phyloP scores from a whole-genome alignment of 2,329 filamentous ascomycete species.

The Paraphoma sp. region DNA sequence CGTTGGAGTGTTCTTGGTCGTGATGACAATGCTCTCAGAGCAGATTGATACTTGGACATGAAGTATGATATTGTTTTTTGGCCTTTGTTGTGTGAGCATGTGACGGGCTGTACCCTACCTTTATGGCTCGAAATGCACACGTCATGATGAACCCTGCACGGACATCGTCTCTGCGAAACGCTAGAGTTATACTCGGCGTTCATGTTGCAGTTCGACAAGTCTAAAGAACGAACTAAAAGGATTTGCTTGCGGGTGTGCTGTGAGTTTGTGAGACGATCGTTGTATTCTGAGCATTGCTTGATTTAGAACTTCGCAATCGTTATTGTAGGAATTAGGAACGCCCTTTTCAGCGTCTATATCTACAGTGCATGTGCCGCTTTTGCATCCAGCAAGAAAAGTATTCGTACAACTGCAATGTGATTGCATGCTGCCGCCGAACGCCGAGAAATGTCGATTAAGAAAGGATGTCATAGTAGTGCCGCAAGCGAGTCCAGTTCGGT shows the following conservation, averaged over 20 bases:
- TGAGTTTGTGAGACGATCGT: no score
- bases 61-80: not conserved
- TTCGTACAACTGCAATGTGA: constrained; percentile 1
- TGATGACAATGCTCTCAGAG: not conserved
- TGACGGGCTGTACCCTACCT: constrained; percentile 9
- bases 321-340: not conserved
- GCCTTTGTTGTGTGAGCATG: constrained; percentile 3
- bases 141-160: constrained; percentile 29
- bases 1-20: not conserved
- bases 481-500: not conserved
- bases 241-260: no score
- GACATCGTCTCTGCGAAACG: not conserved
- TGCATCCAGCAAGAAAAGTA: constrained; percentile 4
- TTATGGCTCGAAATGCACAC: constrained; percentile 13
- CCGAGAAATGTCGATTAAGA: constrained; percentile 15
- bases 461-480: not conserved
- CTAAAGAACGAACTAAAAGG: no score
- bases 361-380: constrained; percentile 11
- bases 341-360: not conserved
- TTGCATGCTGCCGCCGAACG: constrained; percentile 19
- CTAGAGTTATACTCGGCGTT: not conserved
- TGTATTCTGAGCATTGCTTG: no score
- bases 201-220: not conserved
- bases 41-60: not conserved
- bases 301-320: not conserved